Evolutionary conservation across 108 stramenopile species (phyloP), one percentile per base, ranked within the genome.

Genomic region (Nannochloropsis oceanica): DNA sequence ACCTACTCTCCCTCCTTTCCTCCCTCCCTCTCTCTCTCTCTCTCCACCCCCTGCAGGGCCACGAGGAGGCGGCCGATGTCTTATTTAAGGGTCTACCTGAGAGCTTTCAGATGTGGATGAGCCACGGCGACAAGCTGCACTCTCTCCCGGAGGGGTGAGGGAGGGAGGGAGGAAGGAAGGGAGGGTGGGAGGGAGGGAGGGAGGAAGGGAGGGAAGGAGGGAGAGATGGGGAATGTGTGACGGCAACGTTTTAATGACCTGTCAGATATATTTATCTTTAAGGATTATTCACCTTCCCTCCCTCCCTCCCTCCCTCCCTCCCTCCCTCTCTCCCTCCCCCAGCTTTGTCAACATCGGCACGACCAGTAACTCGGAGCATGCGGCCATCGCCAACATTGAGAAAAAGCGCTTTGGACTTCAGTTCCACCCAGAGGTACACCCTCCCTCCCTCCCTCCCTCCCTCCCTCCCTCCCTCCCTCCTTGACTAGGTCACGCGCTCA

Each of bases 91-190:
- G 93, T 42, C 88, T 95, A 79, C 95, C 95, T 27, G 90, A 93
- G 14, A 92, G 94, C 42, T 93, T 95, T 86, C 92, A 93, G 86
- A 93, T 98, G 93, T 98, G 97, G 97, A 99, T 99, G 99, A 95
- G 94, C 84, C 99, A 99, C 90, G 97, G 97, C n/a, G 99, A 99
- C 85, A 98, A 97, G 89, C 86, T 98, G 25, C 92, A 91, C 81
- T 88, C 86, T 46, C 92, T 96, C 24, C 96, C 98, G 0, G 91
- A 92, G 84, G 86, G 83, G 25, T 22, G 27, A 11, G n/a, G n/a
- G n/a, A n/a, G n/a, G n/a, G n/a, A n/a, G n/a, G n/a, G n/a, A n/a
- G n/a, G n/a, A n/a, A n/a, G n/a, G n/a, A n/a, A n/a, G n/a, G 24
- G 50, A 50, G 22, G 27, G n/a, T 79, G 43, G 11, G 8, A 73